These are phyloP conservation scores for Calonectria hawksworthii DNA, from an alignment of 2,329 filamentous ascomycete genomes.

Conservation along the genomic window DNA sequence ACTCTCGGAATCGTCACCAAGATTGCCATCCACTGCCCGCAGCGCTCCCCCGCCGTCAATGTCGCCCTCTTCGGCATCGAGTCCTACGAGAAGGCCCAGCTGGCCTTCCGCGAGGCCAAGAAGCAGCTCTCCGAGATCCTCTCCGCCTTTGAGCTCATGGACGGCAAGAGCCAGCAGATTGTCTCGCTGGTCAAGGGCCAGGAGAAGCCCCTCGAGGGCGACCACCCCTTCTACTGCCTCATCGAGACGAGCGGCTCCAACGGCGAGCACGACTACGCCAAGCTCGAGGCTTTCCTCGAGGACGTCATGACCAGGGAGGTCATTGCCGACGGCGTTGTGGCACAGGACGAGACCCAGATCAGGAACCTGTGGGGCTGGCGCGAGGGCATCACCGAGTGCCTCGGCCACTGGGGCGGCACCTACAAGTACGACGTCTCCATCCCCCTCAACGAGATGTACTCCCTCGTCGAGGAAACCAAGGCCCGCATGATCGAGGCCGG, in stretches of 20 bases:
- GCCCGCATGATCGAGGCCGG: slow-evolving; percentile 80
- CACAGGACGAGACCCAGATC: slow-evolving; percentile 93
- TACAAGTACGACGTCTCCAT: slow-evolving; percentile 99
- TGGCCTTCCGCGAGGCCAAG: slow-evolving; percentile 91
- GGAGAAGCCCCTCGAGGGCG: slow-evolving; percentile 83
- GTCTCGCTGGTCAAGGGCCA: slow-evolving; percentile 82
- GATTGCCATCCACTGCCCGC: slow-evolving; percentile 90
- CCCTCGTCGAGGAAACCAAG: slow-evolving; percentile 87
- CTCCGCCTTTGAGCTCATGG: slow-evolving; percentile 98
- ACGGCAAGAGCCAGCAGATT: slow-evolving; percentile 83
- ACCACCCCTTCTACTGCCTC: slow-evolving; percentile 95
- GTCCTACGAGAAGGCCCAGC: slow-evolving; percentile 89
- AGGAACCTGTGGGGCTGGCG: slow-evolving; percentile 90
- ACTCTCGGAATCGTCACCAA: slow-evolving; percentile 96
- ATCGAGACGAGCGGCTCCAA: slow-evolving; percentile 98
- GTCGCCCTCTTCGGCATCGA: slow-evolving; percentile 95
- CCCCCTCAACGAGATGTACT: slow-evolving; percentile 88
- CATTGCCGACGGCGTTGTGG: slow-evolving; percentile 89
- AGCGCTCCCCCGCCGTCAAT: slow-evolving; percentile 88
- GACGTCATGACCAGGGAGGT: slow-evolving; percentile 91
- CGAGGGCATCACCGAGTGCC: slow-evolving; percentile 90
- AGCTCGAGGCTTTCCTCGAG: slow-evolving; percentile 91
- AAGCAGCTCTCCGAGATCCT: slow-evolving; percentile 92
- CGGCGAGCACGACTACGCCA: slow-evolving; percentile 91
- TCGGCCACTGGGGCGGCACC: slow-evolving; percentile 92